These are phyloP conservation scores for Capronia epimyces DNA, from an alignment of 2,329 filamentous ascomycete genomes.

Conservation along the genomic window DNA sequence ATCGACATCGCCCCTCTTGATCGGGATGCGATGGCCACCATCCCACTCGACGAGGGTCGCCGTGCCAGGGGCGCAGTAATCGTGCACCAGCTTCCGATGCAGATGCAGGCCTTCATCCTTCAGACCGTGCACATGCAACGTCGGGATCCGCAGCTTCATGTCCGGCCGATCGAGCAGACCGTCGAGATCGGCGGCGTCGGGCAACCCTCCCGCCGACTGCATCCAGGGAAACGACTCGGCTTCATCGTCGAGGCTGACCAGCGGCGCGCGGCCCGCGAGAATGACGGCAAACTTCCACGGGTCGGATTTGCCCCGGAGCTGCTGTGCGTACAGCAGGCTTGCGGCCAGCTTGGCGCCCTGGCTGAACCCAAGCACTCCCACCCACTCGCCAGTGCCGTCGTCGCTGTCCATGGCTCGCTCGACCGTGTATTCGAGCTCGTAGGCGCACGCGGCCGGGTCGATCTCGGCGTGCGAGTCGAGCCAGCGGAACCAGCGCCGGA, in stretches of 20 bases:
- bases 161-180: constrained; percentile 32
- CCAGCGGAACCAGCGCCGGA: constrained; percentile 61
- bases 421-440: constrained; percentile 37
- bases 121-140: constrained; percentile 63
- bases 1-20: constrained; percentile 62
- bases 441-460: constrained; percentile 43
- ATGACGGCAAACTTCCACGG: constrained; percentile 58
- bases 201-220: constrained; percentile 27
- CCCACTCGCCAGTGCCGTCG: constrained; percentile 54
- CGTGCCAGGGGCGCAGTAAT: constrained; percentile 55
- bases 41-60: constrained; percentile 65
- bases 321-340: constrained; percentile 57
- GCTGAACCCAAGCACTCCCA: constrained; percentile 60
- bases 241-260: constrained; percentile 38
- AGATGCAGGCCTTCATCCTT: constrained; percentile 55
- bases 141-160: constrained; percentile 53
- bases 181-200: constrained; percentile 25
- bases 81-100: constrained; percentile 52
- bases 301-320: constrained; percentile 38
- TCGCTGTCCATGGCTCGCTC: constrained; percentile 50
- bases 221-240: constrained; percentile 26
- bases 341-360: constrained; percentile 60
- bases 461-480: constrained; percentile 51
- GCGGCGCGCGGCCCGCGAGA: constrained; percentile 56
- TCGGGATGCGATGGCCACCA: constrained; percentile 63